Evolutionary conservation across 2,329 filamentous ascomycete species (phyloP).

Genomic region (Microascus cirrosus): DNA sequence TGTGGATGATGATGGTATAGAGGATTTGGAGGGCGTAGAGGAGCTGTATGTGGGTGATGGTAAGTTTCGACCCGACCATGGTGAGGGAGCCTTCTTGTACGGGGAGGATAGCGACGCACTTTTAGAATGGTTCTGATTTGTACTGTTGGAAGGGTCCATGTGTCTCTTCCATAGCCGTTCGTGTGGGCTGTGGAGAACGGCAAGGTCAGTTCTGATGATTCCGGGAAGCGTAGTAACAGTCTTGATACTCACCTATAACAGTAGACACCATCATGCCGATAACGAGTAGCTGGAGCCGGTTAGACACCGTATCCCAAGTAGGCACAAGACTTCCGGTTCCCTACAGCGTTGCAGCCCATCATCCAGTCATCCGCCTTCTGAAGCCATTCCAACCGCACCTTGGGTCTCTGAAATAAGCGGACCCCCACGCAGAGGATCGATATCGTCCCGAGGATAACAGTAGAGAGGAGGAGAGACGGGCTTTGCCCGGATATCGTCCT

Average conservation of each 20-base stretch:
- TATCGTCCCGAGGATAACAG: background rate
- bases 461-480: background rate
- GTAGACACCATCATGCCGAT: background rate
- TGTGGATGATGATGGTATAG: background rate
- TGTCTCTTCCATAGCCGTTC: background rate
- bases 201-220: background rate
- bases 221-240: background rate
- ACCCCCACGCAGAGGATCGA: background rate
- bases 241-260: background rate
- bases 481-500: background rate
- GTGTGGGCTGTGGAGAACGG: background rate
- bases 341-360: background rate
- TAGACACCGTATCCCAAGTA: background rate
- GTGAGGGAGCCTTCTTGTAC: no score
- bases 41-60: background rate
- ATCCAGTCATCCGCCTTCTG: background rate
- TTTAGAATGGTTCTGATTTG: background rate
- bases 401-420: background rate
- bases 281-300: background rate
- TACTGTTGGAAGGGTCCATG: background rate
- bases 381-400: background rate
- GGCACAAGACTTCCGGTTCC: background rate
- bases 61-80: background rate
- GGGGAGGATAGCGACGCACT: background rate
- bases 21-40: constrained; percentile 2